Conservation (phyloP, 75 land plant genomes). For the Chamaecyparis obtusa region DNA sequence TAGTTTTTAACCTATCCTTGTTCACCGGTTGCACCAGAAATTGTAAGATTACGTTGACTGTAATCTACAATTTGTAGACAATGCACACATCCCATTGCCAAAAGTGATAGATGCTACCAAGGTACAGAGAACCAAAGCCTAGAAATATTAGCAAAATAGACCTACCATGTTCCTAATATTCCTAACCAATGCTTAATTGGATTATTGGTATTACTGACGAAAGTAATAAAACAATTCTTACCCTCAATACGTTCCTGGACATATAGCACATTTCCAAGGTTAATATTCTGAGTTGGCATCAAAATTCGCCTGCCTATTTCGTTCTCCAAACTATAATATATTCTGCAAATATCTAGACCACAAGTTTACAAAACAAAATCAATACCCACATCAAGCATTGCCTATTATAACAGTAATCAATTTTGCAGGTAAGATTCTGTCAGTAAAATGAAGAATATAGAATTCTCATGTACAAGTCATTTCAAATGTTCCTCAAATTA, state of each 20-base stretch:
- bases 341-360: background rate
- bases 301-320: constrained; percentile 36
- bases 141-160: background rate
- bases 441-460: too few relatives aligned
- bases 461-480: too few relatives aligned
- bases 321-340: background rate
- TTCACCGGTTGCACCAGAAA: background rate
- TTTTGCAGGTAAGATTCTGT: too few relatives aligned
- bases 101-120: background rate
- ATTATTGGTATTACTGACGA: background rate
- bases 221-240: background rate
- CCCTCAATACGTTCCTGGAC: constrained; percentile 35
- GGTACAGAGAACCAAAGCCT: background rate
- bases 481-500: too few relatives aligned
- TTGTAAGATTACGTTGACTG: background rate
- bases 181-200: background rate
- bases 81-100: background rate
- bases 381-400: background rate
- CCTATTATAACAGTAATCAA: background rate
- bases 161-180: background rate
- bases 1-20: background rate
- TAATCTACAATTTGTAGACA: background rate
- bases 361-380: background rate
- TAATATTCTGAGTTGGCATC: constrained; percentile 51
- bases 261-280: constrained; percentile 44